Conservation (phyloP, 2,329 filamentous ascomycete species). For the Elsinoe australis region DNA sequence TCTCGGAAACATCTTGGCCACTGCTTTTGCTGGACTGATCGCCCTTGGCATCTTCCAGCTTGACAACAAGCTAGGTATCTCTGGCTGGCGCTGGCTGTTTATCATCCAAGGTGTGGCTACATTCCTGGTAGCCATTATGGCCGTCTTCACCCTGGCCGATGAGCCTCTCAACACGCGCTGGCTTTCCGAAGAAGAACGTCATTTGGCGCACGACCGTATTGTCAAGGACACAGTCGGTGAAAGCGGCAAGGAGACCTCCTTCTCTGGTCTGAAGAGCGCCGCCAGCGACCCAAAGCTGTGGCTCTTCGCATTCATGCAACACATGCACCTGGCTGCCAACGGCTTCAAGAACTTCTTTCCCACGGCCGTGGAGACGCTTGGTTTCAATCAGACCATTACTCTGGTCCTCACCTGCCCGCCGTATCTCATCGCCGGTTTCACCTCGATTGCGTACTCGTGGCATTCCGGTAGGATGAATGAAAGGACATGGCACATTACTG, state of each 20-base stretch:
- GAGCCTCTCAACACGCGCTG: constrained; percentile 9
- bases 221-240: constrained; percentile 47
- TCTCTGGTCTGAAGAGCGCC: constrained; percentile 45
- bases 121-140: constrained; percentile 26
- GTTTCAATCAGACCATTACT: constrained; percentile 43
- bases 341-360: constrained; percentile 45
- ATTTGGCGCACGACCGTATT: constrained; percentile 43
- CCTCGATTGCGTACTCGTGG: constrained; percentile 29
- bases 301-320: constrained; percentile 50
- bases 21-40: constrained; percentile 38
- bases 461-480: constrained; percentile 35
- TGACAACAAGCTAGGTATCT: constrained; percentile 42
- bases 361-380: constrained; percentile 43
- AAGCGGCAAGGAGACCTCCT: constrained; percentile 37
- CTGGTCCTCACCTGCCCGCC: constrained; percentile 42
- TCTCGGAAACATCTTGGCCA: constrained; percentile 39
- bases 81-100: constrained; percentile 39
- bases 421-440: constrained; percentile 28
- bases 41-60: constrained; percentile 27
- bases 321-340: constrained; percentile 48
- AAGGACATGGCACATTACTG: constrained; percentile 35
- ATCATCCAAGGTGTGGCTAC: constrained; percentile 30
- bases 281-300: constrained; percentile 45
- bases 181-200: constrained; percentile 40
- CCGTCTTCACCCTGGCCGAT: constrained; percentile 20